phyloP scores from a whole-genome alignment of 352 stramenopile genomes.

The Phytophthora europaea region DNA sequence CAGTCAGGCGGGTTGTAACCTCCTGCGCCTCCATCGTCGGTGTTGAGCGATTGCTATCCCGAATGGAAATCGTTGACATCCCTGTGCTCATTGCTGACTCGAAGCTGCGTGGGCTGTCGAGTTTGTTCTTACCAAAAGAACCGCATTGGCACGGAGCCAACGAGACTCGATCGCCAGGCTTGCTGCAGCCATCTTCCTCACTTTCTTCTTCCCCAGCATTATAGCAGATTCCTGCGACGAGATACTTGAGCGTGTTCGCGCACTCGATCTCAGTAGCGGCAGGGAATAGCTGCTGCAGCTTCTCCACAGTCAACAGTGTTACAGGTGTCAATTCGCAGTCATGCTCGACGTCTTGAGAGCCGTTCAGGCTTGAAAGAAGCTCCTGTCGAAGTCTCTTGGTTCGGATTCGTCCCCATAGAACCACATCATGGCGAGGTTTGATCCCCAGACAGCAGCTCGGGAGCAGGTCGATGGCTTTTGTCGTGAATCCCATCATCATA shows the following conservation, averaged over 20 bases:
- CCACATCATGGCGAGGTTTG: not conserved
- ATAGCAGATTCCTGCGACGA: slow-evolving; percentile 5
- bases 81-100: not conserved
- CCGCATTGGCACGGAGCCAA: slow-evolving; percentile 2
- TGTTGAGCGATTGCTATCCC: not conserved
- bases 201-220: not conserved
- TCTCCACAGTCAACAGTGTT: not conserved
- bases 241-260: slow-evolving; percentile 5
- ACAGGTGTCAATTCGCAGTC: not conserved
- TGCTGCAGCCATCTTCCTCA: not conserved
- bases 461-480: slow-evolving; percentile 1
- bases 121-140: too few relatives aligned
- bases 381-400: not conserved
- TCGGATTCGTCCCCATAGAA: not conserved
- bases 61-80: not conserved
- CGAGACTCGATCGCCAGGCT: not conserved
- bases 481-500: slow-evolving; percentile 7
- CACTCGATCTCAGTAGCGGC: slow-evolving; percentile 5
- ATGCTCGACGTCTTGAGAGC: not conserved
- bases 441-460: not conserved
- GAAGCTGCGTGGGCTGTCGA: not conserved
- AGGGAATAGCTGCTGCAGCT: slow-evolving; percentile 1
- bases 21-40: not conserved
- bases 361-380: not conserved
- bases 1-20: not conserved